Percentiles rank a stretch among this genome's conserved stretches.
Evolutionary conservation across 768 basidiomycete species (phyloP).

Genomic region (Russula olivacea): DNA sequence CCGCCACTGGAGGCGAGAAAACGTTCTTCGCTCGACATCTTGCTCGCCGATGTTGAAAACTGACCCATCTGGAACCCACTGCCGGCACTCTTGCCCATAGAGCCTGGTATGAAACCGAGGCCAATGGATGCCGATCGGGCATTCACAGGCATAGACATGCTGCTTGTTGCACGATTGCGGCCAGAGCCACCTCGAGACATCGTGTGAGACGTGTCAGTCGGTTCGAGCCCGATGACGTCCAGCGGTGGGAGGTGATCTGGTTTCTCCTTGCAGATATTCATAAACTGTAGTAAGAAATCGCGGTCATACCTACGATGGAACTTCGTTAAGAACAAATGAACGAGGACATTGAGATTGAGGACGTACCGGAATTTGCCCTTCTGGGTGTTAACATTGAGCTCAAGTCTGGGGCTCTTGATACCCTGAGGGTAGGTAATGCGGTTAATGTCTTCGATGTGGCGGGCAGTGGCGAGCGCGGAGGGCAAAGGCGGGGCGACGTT

Average conservation of each 20-base stretch:
- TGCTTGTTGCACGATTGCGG: conserved; percentile 46
- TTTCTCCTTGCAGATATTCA: conserved; percentile 90
- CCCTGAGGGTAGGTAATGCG: conserved; percentile 77
- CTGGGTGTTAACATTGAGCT: conserved; percentile 77
- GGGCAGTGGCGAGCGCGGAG: conserved; percentile 73
- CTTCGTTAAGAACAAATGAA: not conserved
- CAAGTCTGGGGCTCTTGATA: conserved; percentile 72
- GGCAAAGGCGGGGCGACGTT: conserved; percentile 43
- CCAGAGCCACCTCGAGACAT: conserved; percentile 63
- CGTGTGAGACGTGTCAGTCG: conserved; percentile 44
- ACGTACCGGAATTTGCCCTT: conserved; percentile 84
- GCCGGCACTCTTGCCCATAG: conserved; percentile 33
- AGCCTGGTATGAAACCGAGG: conserved; percentile 38
- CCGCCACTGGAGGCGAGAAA: conserved; percentile 39
- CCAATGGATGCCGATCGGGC: conserved; percentile 46
- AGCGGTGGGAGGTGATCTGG: conserved; percentile 85
- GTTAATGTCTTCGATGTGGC: conserved; percentile 76
- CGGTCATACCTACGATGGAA: conserved; percentile 73
- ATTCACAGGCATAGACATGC: conserved; percentile 37
- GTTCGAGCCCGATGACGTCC: conserved; percentile 87
- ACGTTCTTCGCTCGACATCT: conserved; percentile 67
- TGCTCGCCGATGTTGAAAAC: conserved; percentile 48
- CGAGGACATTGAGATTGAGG: not conserved
- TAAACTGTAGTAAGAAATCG: conserved; percentile 96
- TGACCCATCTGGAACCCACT: conserved; percentile 58